phyloP scores from a whole-genome alignment of 805 yeast species.

The Phaffomyces thermotolerans region DNA sequence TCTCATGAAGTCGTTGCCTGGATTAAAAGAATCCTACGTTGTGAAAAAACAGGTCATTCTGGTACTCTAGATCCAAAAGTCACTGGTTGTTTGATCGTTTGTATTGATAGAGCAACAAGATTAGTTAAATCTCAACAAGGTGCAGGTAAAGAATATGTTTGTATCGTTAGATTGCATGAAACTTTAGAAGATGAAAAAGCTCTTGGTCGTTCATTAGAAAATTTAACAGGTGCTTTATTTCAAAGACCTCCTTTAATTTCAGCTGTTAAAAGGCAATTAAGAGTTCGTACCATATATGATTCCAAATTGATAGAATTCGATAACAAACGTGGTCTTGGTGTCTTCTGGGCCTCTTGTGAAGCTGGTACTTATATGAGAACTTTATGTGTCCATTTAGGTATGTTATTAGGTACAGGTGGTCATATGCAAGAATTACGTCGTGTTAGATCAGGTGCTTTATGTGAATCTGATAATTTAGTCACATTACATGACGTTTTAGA shows the following conservation, averaged over 20 bases:
- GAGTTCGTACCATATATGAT: constrained; percentile 97
- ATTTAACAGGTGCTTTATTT: constrained; percentile 96
- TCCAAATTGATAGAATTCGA: constrained; percentile 94
- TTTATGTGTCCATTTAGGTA: constrained; percentile 96
- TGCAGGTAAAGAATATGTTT: constrained; percentile 99
- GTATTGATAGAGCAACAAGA: constrained; percentile 97
- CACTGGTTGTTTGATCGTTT: constrained; percentile 96
- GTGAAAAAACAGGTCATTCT: constrained; percentile 97
- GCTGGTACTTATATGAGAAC: constrained; percentile 99
- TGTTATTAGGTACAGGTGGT: constrained; percentile 97
- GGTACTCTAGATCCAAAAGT: constrained; percentile 99
- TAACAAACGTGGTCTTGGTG: constrained; percentile 93
- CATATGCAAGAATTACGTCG: constrained; percentile 99
- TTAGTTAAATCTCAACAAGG: constrained; percentile 98
- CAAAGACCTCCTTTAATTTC: constrained; percentile 99
- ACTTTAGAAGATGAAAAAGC: constrained; percentile 86
- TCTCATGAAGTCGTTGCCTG: constrained; percentile 99
- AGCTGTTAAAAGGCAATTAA: constrained; percentile 97
- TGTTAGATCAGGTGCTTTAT: constrained; percentile 94
- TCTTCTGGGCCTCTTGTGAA: constrained; percentile 99
- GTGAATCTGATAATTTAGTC: constrained; percentile 85
- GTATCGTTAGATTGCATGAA: constrained; percentile 93
- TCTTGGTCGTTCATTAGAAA: constrained; percentile 80
- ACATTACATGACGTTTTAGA: constrained; percentile 96
- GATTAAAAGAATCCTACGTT: constrained; percentile 92